These are phyloP conservation scores for Epichloe sibirici DNA, from an alignment of 2,329 filamentous ascomycete species.

Conservation along the genomic window DNA sequence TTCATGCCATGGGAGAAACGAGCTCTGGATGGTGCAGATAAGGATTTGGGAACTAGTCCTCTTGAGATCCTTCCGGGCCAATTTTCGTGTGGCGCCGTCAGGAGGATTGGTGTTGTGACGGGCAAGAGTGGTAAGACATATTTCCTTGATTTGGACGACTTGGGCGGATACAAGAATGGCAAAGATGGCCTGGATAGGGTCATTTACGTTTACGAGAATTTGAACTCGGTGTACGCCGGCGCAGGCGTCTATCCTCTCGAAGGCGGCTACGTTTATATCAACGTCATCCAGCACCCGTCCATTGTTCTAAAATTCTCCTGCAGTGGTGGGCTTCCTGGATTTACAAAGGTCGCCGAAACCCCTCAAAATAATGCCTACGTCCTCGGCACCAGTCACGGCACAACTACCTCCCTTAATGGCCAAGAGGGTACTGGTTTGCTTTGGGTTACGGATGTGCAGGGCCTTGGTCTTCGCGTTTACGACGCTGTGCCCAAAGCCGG, in stretches of 20 bases:
- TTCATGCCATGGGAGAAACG: constrained; percentile 43
- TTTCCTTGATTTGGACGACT: constrained; percentile 28
- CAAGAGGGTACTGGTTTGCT: constrained; percentile 42
- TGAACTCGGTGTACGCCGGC: constrained; percentile 34
- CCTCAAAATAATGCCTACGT: constrained; percentile 37
- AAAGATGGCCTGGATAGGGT: constrained; percentile 26
- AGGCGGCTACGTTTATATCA: constrained; percentile 37
- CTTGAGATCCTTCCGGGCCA: constrained; percentile 28
- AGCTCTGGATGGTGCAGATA: constrained; percentile 35
- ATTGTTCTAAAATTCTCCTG: constrained; percentile 48
- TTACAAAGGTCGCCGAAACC: constrained; percentile 39
- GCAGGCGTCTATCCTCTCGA: constrained; percentile 36
- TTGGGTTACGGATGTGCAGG: constrained; percentile 45
- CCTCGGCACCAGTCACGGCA: constrained; percentile 44
- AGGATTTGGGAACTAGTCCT: constrained; percentile 35
- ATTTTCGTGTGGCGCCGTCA: constrained; percentile 31
- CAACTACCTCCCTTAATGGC: constrained; percentile 40
- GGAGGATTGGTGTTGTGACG: constrained; percentile 35
- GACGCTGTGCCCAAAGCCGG: constrained; percentile 37
- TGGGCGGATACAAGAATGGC: constrained; percentile 28
- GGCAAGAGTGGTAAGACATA: constrained; percentile 40
- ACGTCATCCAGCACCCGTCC: constrained; percentile 39
- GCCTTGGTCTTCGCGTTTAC: constrained; percentile 38
- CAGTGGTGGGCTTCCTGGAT: constrained; percentile 35
- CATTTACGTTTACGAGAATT: constrained; percentile 31